Evolutionary conservation across 768 basidiomycete species (phyloP), one percentile per base, ranked within the genome.

Genomic region (Infundibulicybe gibba): DNA sequence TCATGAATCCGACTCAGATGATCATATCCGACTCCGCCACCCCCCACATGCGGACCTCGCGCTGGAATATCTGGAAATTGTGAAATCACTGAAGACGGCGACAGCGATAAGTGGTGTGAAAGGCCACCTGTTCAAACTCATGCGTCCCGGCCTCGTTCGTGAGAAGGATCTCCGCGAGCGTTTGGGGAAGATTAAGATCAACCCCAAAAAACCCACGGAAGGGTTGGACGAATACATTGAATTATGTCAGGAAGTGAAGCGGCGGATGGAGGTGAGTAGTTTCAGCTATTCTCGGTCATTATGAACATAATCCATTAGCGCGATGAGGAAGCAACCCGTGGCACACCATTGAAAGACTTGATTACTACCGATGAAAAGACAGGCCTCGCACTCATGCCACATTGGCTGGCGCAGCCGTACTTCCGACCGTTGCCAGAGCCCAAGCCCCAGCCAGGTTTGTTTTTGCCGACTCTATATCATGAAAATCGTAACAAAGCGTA

Each of bases 41-140:
- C 79, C 80, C 1, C 75, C 70, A 0, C 78, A 80, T 41, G 76
- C 79, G 3, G 65, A 79, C 47, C 73, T 97, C 8, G 94, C 95
- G 0, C 68, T 87, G 4, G 88, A 95, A 56, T 99, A 98, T 63
- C 76, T 98, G 47, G 74, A 76, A 39, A 90, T 97, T 51, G 92
- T 94, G 6, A 66, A 70, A 21, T 63, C 69, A 0, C 77, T 88
- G 21, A 78, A 81, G 61, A 94, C 92, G 11, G 70, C 73, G 6
- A 94, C 94, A 13, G 58, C 76, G 3, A 58, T 75, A 13, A 85
- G 87, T 53, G 90, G 88, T 0, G 78, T 97, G 54, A 95, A 95
- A 59, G 86, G 90, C 0, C 95, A 99, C 59, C 61, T 99, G 31
- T 99, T 97, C 79, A 91, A 97, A 65, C 64, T 99, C 31, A 77